Percentiles rank a stretch among this genome's conserved stretches.
Evolutionary conservation across 2,329 filamentous ascomycete genomes (phyloP).

Genomic region (Fusarium palustre): DNA sequence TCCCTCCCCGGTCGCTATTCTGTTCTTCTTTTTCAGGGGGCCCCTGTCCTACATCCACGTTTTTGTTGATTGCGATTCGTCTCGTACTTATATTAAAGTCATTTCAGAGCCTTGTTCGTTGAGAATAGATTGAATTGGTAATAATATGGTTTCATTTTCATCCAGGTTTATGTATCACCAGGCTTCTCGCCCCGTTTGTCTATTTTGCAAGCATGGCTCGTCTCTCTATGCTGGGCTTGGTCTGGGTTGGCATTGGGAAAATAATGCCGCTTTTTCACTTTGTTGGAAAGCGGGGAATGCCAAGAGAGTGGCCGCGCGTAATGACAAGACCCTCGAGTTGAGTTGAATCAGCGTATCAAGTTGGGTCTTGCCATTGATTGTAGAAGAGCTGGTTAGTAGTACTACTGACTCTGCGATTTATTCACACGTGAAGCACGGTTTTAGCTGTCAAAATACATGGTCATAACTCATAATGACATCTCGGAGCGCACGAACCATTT

Average conservation of each 20-base stretch:
- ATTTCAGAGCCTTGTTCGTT: constrained; percentile 26
- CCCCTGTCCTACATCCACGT: neutral
- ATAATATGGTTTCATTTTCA: constrained; percentile 8
- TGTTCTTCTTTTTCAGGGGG: neutral
- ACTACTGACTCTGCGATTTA: neutral
- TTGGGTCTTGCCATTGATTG: neutral
- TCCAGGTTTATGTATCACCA: neutral
- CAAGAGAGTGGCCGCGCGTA: constrained; percentile 24
- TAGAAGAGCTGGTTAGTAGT: neutral
- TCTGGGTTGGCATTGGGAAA: neutral
- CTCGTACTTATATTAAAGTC: constrained; percentile 26
- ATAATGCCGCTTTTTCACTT: constrained; percentile 4
- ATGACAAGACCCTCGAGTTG: neutral
- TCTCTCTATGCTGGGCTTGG: neutral
- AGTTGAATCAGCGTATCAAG: neutral
- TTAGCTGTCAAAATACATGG: neutral
- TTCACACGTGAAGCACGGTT: neutral
- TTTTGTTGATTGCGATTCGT: constrained; percentile 11
- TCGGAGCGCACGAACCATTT: neutral
- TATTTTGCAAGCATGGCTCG: neutral
- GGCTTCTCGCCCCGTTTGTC: neutral
- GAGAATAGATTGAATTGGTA: constrained; percentile 7
- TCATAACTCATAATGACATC: neutral
- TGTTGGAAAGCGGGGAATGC: constrained; percentile 22
- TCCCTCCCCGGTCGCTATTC: neutral